Base-by-base conservation (phyloP, 352 stramenopile species). In the Halophytophthora polymorphica region DNA sequence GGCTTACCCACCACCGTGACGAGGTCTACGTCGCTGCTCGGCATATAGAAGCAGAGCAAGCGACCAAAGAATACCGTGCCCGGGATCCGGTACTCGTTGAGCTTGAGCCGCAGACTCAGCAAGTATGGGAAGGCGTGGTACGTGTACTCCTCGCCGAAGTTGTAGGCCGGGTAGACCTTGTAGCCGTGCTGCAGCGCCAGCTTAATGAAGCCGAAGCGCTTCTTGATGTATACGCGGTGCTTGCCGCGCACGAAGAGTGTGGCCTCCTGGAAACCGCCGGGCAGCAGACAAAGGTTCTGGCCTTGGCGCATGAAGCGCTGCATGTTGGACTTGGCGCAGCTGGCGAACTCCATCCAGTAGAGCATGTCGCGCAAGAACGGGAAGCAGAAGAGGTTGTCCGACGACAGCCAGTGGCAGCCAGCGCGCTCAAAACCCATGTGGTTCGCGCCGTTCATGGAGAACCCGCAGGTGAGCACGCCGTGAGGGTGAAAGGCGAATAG, bases 191-290 rank as follows among this genome's bases (percentile, higher is more conserved):
- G 77, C 19, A 98, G 70, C 45, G 79, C 90, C 19, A 97, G 79
- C 51, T 95, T 96, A 61, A 98, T 86, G 65, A 98, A 98, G 1
- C 94, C 94, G 37, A 87, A 90, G 17, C 92, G 74, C 21, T 86
- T 81, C 50, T 95, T 88, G 39, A 98, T 66, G 51, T 83, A 98
- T 25, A 97, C 77, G 45, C 90, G 84, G 66, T 98, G 90, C 34
- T 80, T 70, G 10, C 73, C 71, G 18, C 72, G 65, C 44, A 70
- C 61, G 36, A 79, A 95, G 13, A 98, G 51, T 23, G 93, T 97
- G 5, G 90, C 91, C 67, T 98, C 94, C 61, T 98, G 89, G 56
- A 98, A 97, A 21, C 94, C 94, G 14, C 92, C 93, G 3, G 93
- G 91, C 14, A 95, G 70, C 29, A 98, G 58, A n/a, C 65, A 77